These are phyloP conservation scores for Novakomyces olei DNA, from an alignment of 805 yeast species.

Conservation along the genomic window DNA sequence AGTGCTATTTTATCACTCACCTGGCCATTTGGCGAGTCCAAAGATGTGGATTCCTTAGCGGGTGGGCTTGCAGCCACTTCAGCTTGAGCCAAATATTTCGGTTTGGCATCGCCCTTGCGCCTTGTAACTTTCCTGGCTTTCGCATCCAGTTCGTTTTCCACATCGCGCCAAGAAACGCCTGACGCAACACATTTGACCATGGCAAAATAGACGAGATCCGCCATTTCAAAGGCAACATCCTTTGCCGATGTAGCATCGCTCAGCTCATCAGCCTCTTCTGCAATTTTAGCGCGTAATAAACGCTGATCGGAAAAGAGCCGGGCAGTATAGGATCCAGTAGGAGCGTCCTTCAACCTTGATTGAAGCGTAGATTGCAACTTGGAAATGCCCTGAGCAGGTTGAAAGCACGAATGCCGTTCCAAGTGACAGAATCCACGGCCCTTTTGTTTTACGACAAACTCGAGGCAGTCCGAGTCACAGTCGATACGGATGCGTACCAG, in stretches of 20 bases:
- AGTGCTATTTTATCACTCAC: background rate
- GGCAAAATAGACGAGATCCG: constrained; percentile 61
- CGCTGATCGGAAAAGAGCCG: constrained; percentile 61
- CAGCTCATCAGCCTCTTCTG: constrained; percentile 91
- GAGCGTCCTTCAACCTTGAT: constrained; percentile 45
- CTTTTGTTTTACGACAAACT: constrained; percentile 63
- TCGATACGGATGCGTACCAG: constrained; percentile 47
- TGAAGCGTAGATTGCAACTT: constrained; percentile 44
- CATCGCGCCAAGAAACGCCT: constrained; percentile 60
- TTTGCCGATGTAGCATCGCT: constrained; percentile 52
- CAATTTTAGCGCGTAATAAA: constrained; percentile 63
- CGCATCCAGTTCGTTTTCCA: constrained; percentile 62
- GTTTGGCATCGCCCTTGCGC: constrained; percentile 90
- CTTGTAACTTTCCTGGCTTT: constrained; percentile 75
- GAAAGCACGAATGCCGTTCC: constrained; percentile 63
- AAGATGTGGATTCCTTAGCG: too few relatives aligned
- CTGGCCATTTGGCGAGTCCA: too few relatives aligned
- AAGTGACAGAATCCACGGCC: constrained; percentile 89
- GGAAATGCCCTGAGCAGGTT: constrained; percentile 41
- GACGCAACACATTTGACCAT: constrained; percentile 41
- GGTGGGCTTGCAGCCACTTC: too few relatives aligned
- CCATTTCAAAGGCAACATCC: constrained; percentile 90
- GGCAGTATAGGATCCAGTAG: constrained; percentile 85
- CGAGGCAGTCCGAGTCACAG: constrained; percentile 82
- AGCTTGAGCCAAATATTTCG: too few relatives aligned